These are phyloP conservation scores for Microcyclospora tardicrescens DNA, from an alignment of 2,329 filamentous ascomycete species.

Conservation along the genomic window DNA sequence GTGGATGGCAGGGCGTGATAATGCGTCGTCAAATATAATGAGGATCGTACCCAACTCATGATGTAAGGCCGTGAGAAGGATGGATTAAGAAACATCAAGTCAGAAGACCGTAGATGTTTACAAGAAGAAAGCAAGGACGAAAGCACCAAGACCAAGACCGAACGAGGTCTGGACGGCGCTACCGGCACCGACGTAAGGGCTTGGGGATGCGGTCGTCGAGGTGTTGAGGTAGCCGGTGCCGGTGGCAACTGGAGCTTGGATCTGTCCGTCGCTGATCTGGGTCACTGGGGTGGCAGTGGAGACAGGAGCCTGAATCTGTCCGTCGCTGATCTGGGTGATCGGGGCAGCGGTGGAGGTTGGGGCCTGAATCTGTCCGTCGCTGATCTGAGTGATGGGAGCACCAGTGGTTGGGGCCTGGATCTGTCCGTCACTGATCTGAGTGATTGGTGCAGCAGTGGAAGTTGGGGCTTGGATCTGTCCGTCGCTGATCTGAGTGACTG, in stretches of 20 bases:
- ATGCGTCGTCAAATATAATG: too few relatives aligned
- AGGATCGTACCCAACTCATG: too few relatives aligned
- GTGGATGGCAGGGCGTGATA: too few relatives aligned
- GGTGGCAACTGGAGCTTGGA: slow-evolving; percentile 7
- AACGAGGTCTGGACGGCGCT: too few relatives aligned
- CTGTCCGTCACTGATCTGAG: slow-evolving; percentile 19
- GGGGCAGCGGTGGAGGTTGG: slow-evolving; percentile 1
- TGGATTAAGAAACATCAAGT: too few relatives aligned
- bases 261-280: slow-evolving; percentile 18
- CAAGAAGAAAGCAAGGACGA: too few relatives aligned
- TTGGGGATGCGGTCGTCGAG: too few relatives aligned
- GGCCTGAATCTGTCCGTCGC: slow-evolving; percentile 9
- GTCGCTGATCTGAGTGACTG: slow-evolving; percentile 18
- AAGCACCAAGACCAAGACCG: too few relatives aligned
- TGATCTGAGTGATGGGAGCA: slow-evolving; percentile 7
- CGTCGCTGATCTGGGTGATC: slow-evolving; percentile 16
- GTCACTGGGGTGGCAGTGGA: slow-evolving; percentile 9
- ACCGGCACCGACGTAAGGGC: too few relatives aligned
- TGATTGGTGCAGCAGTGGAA: slow-evolving; percentile 13
- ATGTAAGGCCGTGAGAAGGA: too few relatives aligned
- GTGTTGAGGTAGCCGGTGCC: background rate
- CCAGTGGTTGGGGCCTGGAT: slow-evolving; percentile 10
- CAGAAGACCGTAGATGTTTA: too few relatives aligned
- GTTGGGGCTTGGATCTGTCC: slow-evolving; percentile 14
- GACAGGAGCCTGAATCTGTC: slow-evolving; percentile 13